Base-by-base conservation (phyloP, 768 basidiomycete species). In the Sporobolomyces phaffii region DNA sequence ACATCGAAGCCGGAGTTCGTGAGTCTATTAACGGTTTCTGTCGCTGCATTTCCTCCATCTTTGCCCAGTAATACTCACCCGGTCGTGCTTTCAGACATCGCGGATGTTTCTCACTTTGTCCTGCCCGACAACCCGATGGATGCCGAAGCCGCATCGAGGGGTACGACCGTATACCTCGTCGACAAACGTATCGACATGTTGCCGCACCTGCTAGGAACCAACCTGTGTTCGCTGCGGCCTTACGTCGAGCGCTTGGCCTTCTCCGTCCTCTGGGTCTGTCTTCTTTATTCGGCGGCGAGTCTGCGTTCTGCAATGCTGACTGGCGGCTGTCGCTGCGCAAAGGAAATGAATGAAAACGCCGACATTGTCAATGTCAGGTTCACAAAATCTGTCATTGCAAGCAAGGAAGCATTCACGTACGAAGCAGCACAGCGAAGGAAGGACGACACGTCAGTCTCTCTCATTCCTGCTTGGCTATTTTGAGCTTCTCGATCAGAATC, bases 131-230 rank as follows among this genome's bases (percentile, higher is more conserved):
- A 88, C 45, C 85, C 93, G 0, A 98, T 99, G 91, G 94, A 99
- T 72, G 86, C 80, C 48, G 94, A 99, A 77, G 94, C 94, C 26
- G 90, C 92, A n/a, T 84, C 91, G 22, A 82, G 94, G 66, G 94
- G 94, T 7, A 97, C 94, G 7, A 98, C 94, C 0, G 94, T 99
- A 1, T 99, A 98, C 77, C 84, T 99, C 2, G 94, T 98, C 8
- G 94, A 99, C 81, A 94, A 93, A 78, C 89, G 94, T 38, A 91
- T 99, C 56, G 96, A 98, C 80, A 99, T 99, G 96, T 81, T 99
- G 52, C 96, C 96, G 0, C 81, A 86, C 5, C 82, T 99, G 13
- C 82, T 99, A 9, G 96, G 96, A 1, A 98, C 94, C 1, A 99
- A 98, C 74, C 79, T 99, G 15, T 99, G 96, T 76, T 94, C 91